These are phyloP conservation scores for Dothideomycetes sp. DNA, from an alignment of 2,329 filamentous ascomycete genomes.

Conservation along the genomic window DNA sequence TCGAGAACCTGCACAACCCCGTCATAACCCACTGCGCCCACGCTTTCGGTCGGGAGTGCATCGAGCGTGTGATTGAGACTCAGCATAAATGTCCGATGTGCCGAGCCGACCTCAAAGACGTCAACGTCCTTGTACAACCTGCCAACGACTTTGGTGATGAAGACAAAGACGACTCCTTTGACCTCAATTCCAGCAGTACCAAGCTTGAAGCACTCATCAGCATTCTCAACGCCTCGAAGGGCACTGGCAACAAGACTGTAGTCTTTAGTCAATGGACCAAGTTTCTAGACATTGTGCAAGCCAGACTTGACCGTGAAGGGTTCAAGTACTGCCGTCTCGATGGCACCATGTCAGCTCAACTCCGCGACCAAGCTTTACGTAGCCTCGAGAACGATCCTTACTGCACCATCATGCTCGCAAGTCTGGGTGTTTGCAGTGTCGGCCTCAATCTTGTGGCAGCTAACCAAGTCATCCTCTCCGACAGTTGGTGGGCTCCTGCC, in stretches of 20 bases:
- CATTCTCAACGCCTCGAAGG: conserved; percentile 61
- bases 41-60: conserved; percentile 65
- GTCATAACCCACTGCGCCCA: conserved; percentile 83
- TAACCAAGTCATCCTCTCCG: conserved; percentile 73
- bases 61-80: conserved; percentile 60
- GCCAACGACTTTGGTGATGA: conserved; percentile 43
- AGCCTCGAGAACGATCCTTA: conserved; percentile 57
- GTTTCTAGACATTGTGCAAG: conserved; percentile 63
- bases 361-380: conserved; percentile 63
- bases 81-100: conserved; percentile 83
- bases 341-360: conserved; percentile 62
- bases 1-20: conserved; percentile 61
- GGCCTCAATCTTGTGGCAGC: conserved; percentile 80
- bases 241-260: conserved; percentile 59
- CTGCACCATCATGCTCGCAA: conserved; percentile 71
- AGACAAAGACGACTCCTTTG: conserved; percentile 34
- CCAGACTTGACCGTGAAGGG: conserved; percentile 51
- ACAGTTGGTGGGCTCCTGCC: conserved; percentile 87
- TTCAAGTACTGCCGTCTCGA: conserved; percentile 66
- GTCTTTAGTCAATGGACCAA: conserved; percentile 66
- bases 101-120: conserved; percentile 55
- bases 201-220: conserved; percentile 74
- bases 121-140: conserved; percentile 55
- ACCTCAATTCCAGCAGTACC: conserved; percentile 60
- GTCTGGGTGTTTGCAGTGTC: conserved; percentile 71